Evolutionary conservation across 108 stramenopile genomes (phyloP).

Genomic region (Aurantiochytrium sp.): DNA sequence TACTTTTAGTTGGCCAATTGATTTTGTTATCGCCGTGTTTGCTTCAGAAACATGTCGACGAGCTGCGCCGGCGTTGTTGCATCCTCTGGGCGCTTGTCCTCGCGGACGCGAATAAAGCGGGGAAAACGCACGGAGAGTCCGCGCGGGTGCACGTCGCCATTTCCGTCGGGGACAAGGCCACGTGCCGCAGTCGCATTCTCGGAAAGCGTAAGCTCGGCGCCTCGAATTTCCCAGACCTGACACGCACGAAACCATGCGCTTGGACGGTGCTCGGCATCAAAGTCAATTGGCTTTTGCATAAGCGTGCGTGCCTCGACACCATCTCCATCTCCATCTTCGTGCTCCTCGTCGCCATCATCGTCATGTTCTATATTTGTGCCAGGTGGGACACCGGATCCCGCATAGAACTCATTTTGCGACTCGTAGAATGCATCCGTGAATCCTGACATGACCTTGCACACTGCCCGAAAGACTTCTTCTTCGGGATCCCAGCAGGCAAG

Average conservation of each 20-base stretch:
- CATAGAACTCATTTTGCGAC: conserved; percentile 58
- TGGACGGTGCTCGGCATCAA: conserved; percentile 62
- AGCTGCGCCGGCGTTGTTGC: conserved; percentile 92
- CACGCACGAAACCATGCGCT: conserved; percentile 78
- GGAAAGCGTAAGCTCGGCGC: conserved; percentile 84
- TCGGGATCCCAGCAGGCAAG: conserved; percentile 95
- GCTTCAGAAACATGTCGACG: conserved; percentile 83
- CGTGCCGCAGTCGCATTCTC: conserved; percentile 74
- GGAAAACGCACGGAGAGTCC: conserved; percentile 96
- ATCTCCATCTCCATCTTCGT: conserved; percentile 25
- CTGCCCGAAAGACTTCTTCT: conserved; percentile 85
- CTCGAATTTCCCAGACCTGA: conserved; percentile 97
- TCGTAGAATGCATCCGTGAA: conserved; percentile 87
- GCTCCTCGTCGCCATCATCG: conserved; percentile 33
- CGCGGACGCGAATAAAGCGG: conserved; percentile 84
- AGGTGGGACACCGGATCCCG: neutral
- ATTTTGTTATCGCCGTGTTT: conserved; percentile 17
- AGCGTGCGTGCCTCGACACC: conserved; percentile 21
- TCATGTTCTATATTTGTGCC: neutral
- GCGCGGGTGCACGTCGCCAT: neutral
- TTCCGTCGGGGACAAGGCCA: conserved; percentile 56
- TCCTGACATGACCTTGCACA: conserved; percentile 97
- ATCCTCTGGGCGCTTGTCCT: conserved; percentile 90
- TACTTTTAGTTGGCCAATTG: no score
- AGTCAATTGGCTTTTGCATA: conserved; percentile 66